These are phyloP conservation scores for Mortierella sp. DNA, from an alignment of 371 early-diverging fungal genomes.

Conservation along the genomic window DNA sequence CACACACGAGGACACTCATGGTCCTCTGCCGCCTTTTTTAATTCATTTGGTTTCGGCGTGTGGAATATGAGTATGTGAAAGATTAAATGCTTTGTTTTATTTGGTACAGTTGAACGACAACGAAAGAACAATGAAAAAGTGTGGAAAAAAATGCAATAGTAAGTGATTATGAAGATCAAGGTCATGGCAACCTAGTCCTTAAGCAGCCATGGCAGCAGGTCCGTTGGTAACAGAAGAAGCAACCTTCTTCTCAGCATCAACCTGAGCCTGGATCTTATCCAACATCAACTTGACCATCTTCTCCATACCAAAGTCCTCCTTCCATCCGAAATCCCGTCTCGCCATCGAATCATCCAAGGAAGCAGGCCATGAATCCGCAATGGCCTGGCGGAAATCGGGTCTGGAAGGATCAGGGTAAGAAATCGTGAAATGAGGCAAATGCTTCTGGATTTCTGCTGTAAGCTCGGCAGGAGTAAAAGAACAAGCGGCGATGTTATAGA, in stretches of 20 bases:
- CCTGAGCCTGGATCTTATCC: conserved; percentile 56
- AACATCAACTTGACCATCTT: conserved; percentile 61
- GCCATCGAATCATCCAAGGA: conserved; percentile 68
- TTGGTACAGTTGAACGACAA: background rate
- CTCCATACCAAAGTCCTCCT: conserved; percentile 63
- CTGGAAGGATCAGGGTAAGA: conserved; percentile 58
- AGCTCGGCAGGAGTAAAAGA: conserved; percentile 69
- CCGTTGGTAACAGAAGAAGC: background rate
- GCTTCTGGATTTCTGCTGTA: conserved; percentile 61
- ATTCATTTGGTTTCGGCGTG: background rate
- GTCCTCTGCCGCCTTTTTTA: background rate
- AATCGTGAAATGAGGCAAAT: conserved; percentile 63
- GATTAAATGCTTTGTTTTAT: background rate
- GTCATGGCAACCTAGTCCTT: background rate
- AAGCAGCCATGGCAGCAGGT: conserved; percentile 42
- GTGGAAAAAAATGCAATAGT: no score
- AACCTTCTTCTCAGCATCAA: conserved; percentile 46
- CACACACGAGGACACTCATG: background rate
- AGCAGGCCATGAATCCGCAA: conserved; percentile 73
- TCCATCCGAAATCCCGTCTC: conserved; percentile 71
- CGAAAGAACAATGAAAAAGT: background rate
- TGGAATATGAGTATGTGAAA: background rate
- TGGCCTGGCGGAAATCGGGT: conserved; percentile 72
- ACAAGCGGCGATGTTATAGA: conserved; percentile 71
- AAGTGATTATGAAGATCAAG: background rate